These are phyloP conservation scores for Brasilioporus rufonigricans DNA, from an alignment of 768 basidiomycete genomes.

Conservation along the genomic window DNA sequence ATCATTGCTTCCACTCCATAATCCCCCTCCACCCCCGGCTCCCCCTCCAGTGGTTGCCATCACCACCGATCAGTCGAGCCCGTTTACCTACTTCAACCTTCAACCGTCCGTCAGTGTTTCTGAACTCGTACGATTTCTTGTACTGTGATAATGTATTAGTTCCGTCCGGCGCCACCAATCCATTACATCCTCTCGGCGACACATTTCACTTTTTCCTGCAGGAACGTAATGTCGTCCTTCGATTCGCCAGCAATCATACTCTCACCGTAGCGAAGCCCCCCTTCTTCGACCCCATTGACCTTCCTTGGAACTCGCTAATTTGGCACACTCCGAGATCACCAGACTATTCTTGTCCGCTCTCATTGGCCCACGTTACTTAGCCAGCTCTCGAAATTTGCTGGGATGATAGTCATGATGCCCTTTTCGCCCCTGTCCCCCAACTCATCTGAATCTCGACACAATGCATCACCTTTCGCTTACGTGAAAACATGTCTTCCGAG, in stretches of 20 bases:
- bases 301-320: conserved; percentile 10
- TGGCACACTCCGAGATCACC: conserved; percentile 17
- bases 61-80: conserved; percentile 8
- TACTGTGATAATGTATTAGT: background rate
- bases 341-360: conserved; percentile 4
- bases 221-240: conserved; percentile 3
- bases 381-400: background rate
- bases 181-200: background rate
- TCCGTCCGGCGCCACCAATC: conserved; percentile 16
- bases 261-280: conserved; percentile 11
- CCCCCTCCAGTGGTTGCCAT: background rate
- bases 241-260: background rate
- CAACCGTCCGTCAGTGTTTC: background rate
- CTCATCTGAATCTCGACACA: background rate
- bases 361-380: conserved; percentile 11
- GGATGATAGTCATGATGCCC: background rate
- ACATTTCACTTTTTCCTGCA: background rate
- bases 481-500: no score
- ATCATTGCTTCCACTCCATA: conserved; percentile 6
- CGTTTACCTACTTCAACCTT: background rate
- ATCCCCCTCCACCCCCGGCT: background rate
- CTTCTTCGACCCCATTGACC: conserved; percentile 7
- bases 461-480: background rate
- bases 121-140: background rate
- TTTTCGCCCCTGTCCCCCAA: background rate